These are phyloP conservation scores for Lasiodiplodia theobromae DNA, from an alignment of 2,329 filamentous ascomycete genomes.

Conservation along the genomic window DNA sequence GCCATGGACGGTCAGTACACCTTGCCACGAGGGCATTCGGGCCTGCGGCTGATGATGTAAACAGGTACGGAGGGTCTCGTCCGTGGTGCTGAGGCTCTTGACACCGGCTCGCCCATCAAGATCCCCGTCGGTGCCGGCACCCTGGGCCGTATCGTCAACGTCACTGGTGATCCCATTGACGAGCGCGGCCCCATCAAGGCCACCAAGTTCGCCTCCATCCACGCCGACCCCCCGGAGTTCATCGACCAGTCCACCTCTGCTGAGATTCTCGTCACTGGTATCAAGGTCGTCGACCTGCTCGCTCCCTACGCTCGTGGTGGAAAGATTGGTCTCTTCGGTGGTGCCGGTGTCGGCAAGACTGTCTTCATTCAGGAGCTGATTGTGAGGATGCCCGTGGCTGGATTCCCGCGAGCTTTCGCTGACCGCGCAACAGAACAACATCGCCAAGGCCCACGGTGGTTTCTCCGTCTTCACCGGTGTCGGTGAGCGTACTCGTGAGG, in stretches of 20 bases:
- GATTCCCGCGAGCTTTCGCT: slow-evolving; percentile 31
- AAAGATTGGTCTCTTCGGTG: slow-evolving; percentile 99
- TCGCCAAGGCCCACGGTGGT: slow-evolving; percentile 99
- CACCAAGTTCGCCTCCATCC: slow-evolving; percentile 86
- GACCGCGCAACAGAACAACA: slow-evolving; percentile 79
- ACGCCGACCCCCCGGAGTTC: slow-evolving; percentile 92
- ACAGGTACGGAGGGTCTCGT: slow-evolving; percentile 98
- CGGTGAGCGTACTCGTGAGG: slow-evolving; percentile 99
- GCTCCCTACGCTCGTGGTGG: slow-evolving; percentile 99
- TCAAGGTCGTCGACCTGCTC: slow-evolving; percentile 99
- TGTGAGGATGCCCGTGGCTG: slow-evolving; percentile 56
- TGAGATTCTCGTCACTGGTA: slow-evolving; percentile 97
- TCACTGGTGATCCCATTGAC: slow-evolving; percentile 99
- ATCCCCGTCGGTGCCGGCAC: slow-evolving; percentile 93
- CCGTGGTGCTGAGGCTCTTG: slow-evolving; percentile 82
- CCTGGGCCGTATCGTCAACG: slow-evolving; percentile 99
- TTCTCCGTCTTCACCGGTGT: slow-evolving; percentile 99
- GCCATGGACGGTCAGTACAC: slow-evolving; percentile 91
- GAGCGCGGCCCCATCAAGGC: slow-evolving; percentile 98
- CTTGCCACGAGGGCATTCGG: slow-evolving; percentile 7
- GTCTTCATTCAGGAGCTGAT: slow-evolving; percentile 99
- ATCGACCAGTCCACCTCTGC: slow-evolving; percentile 94
- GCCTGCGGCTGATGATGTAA: slow-evolving; percentile 34
- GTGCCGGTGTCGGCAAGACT: slow-evolving; percentile 99
- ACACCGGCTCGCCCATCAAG: slow-evolving; percentile 94